Conservation (phyloP, 352 stramenopile species). For the Phytopythium sindhum region DNA sequence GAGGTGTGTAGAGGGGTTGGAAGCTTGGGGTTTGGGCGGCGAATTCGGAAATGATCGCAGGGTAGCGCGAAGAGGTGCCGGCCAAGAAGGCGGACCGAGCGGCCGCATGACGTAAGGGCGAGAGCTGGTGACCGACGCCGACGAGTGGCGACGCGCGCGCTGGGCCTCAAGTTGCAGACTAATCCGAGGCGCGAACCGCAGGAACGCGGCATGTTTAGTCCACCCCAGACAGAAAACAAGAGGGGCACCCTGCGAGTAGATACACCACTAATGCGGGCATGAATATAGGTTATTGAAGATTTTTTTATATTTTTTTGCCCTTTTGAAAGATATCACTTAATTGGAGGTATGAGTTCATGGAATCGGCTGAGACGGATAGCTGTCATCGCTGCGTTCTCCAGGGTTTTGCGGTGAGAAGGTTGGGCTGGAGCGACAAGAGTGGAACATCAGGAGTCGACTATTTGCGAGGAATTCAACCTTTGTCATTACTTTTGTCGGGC, state of each 20-base stretch:
- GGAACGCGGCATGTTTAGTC: conserved; percentile 8
- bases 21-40: neutral
- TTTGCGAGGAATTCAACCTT: neutral
- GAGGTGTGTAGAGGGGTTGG: neutral
- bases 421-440: neutral
- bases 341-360: neutral
- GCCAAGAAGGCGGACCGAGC: no score
- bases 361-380: neutral
- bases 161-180: conserved; percentile 6
- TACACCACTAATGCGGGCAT: neutral
- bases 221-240: neutral
- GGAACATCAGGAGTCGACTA: neutral
- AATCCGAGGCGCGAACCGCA: conserved; percentile 3
- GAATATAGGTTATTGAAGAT: no score
- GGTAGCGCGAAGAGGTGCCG: no score
- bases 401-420: no score
- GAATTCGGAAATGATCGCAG: neutral
- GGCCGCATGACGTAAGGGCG: no score
- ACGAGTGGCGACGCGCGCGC: neutral
- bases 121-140: neutral
- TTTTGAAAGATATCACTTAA: neutral
- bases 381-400: neutral
- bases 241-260: neutral
- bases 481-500: neutral
- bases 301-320: no score